A percentile compares a stretch with the other conserved stretches of the same genome.
Evolutionary conservation across 2,329 filamentous ascomycete genomes (phyloP).

Genomic region (Colletotrichum liriopes): DNA sequence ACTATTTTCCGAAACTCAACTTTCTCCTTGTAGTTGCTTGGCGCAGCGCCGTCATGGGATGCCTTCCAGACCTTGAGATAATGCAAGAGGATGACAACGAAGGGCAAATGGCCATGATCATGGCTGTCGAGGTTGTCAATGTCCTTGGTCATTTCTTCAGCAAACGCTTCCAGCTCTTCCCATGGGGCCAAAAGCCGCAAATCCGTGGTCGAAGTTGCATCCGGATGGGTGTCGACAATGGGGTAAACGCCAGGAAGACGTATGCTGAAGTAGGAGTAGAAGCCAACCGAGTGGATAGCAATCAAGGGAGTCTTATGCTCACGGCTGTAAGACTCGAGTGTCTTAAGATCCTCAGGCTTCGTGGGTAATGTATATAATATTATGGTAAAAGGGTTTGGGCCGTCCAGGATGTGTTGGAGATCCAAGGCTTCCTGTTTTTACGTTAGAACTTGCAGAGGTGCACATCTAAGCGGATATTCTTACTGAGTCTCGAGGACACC

Average conservation of each 20-base stretch:
- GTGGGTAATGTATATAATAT: slow-evolving; percentile 71
- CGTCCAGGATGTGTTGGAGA: slow-evolving; percentile 59
- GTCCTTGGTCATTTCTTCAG: slow-evolving; percentile 75
- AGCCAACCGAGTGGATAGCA: slow-evolving; percentile 90
- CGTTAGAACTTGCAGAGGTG: slow-evolving; percentile 6
- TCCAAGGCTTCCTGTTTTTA: slow-evolving; percentile 50
- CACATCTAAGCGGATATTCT: slow-evolving; percentile 47
- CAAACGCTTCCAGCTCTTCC: slow-evolving; percentile 82
- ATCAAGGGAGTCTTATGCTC: slow-evolving; percentile 80
- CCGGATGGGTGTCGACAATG: slow-evolving; percentile 95
- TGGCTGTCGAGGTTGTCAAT: slow-evolving; percentile 81
- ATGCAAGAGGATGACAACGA: slow-evolving; percentile 85
- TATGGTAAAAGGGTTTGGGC: slow-evolving; percentile 63
- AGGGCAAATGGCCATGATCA: slow-evolving; percentile 93
- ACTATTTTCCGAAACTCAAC: slow-evolving; percentile 83
- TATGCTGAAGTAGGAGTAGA: slow-evolving; percentile 91
- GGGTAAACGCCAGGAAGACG: slow-evolving; percentile 85
- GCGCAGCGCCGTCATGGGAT: slow-evolving; percentile 76
- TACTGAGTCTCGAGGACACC: slow-evolving; percentile 68
- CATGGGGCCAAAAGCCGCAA: slow-evolving; percentile 88
- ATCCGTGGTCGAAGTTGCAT: slow-evolving; percentile 87
- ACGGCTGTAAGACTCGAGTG: slow-evolving; percentile 64
- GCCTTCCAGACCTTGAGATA: slow-evolving; percentile 87
- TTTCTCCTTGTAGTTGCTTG: slow-evolving; percentile 88
- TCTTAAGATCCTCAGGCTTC: slow-evolving; percentile 57